phyloP scores from a whole-genome alignment of 2,329 filamentous ascomycete species.

The Penicillium sp. region DNA sequence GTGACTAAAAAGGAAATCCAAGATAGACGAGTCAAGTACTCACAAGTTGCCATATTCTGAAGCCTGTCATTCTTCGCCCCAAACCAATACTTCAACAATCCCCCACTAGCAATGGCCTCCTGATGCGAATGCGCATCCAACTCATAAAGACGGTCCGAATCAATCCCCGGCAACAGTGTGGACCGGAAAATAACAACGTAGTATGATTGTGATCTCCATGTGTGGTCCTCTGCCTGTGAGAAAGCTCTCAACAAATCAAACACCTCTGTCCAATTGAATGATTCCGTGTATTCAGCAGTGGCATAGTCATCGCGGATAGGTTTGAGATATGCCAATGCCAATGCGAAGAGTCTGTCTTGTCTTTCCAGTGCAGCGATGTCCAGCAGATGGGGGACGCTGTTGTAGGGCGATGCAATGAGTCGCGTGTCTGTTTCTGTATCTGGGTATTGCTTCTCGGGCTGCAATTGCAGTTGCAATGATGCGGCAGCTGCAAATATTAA shows the following conservation, averaged over 20 bases:
- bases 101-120: constrained; percentile 75
- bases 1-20: background rate
- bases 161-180: constrained; percentile 63
- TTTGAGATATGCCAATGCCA: constrained; percentile 64
- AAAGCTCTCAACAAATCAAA: constrained; percentile 54
- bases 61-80: constrained; percentile 66
- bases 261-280: constrained; percentile 77
- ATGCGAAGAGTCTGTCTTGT: constrained; percentile 67
- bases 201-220: constrained; percentile 64
- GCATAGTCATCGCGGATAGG: constrained; percentile 70
- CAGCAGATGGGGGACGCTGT: constrained; percentile 66
- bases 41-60: constrained; percentile 79
- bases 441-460: background rate
- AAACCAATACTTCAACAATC: constrained; percentile 93
- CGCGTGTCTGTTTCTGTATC: constrained; percentile 23
- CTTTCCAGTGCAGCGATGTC: constrained; percentile 65
- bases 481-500: constrained; percentile 35
- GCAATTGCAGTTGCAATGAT: constrained; percentile 28
- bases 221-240: constrained; percentile 43
- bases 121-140: constrained; percentile 76
- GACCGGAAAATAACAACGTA: constrained; percentile 86
- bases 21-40: constrained; percentile 21
- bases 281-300: constrained; percentile 66
- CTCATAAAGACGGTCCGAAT: constrained; percentile 64
- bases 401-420: constrained; percentile 74